A percentile compares a stretch with the other conserved stretches of the same genome.
Evolutionary conservation across 2,329 filamentous ascomycete species (phyloP).

Genomic region (Neonectria faginata): DNA sequence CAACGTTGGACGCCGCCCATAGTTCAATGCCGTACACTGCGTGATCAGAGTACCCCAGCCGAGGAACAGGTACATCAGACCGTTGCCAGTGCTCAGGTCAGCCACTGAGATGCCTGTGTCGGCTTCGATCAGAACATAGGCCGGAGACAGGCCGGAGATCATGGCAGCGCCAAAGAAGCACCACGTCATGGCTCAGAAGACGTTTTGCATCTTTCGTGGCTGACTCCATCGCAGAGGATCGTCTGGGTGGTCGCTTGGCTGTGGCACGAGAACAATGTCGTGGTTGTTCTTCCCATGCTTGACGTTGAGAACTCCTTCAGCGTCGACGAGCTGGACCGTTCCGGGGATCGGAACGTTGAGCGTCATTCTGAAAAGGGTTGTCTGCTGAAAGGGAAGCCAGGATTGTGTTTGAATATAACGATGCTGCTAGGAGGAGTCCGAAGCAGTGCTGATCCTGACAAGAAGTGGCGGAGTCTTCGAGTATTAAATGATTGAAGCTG

Average conservation of each 20-base stretch:
- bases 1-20: slow-evolving; percentile 32
- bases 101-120: slow-evolving; percentile 45
- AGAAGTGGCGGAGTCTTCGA: background rate
- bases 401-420: background rate
- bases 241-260: slow-evolving; percentile 41
- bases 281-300: slow-evolving; percentile 30
- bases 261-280: slow-evolving; percentile 42
- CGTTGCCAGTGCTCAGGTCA: slow-evolving; percentile 42
- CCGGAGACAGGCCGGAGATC: slow-evolving; percentile 41
- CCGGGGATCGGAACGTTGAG: slow-evolving; percentile 33
- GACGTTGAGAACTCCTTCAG: slow-evolving; percentile 33
- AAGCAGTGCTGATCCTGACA: background rate
- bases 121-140: slow-evolving; percentile 40
- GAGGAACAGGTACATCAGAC: slow-evolving; percentile 39
- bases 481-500: background rate
- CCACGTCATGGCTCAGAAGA: slow-evolving; percentile 41
- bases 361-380: background rate
- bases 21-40: slow-evolving; percentile 36
- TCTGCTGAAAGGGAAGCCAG: background rate
- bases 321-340: slow-evolving; percentile 39
- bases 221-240: slow-evolving; percentile 40
- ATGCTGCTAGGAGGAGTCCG: too few species aligned
- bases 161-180: slow-evolving; percentile 43
- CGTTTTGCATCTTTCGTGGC: slow-evolving; percentile 37
- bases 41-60: slow-evolving; percentile 42